Conservation (phyloP, 2,329 filamentous ascomycete species). For the Alternaria gansuensis region DNA sequence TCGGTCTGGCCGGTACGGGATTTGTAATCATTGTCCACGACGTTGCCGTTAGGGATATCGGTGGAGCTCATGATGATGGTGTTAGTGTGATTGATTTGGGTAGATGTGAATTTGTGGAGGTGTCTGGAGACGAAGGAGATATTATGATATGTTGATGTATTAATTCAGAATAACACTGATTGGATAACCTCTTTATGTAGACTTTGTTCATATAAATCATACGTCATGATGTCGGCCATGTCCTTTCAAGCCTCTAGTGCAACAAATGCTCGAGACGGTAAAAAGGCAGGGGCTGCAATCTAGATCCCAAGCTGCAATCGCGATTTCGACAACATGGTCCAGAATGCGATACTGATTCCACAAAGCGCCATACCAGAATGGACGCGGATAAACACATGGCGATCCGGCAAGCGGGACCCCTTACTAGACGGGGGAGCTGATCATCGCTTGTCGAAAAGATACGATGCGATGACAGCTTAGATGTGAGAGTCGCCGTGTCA, state of each 20-base stretch:
- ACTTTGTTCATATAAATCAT: not conserved
- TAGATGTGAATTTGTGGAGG: not conserved
- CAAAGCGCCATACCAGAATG: slow-evolving; percentile 16
- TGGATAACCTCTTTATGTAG: slow-evolving; percentile 14
- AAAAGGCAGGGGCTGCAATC: not conserved
- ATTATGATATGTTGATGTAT: not conserved
- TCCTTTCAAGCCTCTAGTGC: slow-evolving; percentile 3
- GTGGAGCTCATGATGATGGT: slow-evolving; percentile 44
- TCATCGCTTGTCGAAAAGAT: not conserved
- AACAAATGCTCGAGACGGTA: not conserved
- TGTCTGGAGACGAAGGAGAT: not conserved
- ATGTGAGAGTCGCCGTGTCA: slow-evolving; percentile 8
- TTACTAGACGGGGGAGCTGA: slow-evolving; percentile 29
- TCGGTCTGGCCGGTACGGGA: slow-evolving; percentile 57
- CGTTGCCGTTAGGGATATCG: slow-evolving; percentile 47
- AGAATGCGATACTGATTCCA: slow-evolving; percentile 5
- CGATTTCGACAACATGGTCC: slow-evolving; percentile 37
- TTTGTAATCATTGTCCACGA: slow-evolving; percentile 57
- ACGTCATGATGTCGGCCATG: slow-evolving; percentile 10
- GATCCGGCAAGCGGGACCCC: slow-evolving; percentile 22
- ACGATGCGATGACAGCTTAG: slow-evolving; percentile 4
- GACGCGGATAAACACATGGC: slow-evolving; percentile 22
- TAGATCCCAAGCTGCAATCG: slow-evolving; percentile 10
- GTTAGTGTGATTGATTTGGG: not conserved
- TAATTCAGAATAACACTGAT: not conserved